Conservation (phyloP, 2,329 filamentous ascomycete genomes). For the Onygenales sp. region DNA sequence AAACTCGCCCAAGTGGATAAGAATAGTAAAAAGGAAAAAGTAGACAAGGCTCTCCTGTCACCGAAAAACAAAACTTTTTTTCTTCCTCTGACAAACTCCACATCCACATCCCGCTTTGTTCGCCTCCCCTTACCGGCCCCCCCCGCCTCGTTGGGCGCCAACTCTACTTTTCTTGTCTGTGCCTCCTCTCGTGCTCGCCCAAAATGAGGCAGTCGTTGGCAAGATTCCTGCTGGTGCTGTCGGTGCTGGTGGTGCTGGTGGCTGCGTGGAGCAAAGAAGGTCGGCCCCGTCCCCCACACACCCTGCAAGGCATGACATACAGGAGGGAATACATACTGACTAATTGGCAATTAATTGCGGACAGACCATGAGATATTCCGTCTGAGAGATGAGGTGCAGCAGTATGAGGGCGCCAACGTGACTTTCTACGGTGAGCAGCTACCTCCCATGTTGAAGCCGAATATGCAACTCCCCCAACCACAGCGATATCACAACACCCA, state of each 20-base stretch:
- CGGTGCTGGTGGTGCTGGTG: slow-evolving; percentile 58
- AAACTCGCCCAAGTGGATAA: neutral
- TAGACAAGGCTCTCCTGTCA: neutral
- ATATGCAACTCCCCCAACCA: neutral
- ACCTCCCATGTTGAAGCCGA: neutral
- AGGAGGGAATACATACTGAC: slow-evolving; percentile 4
- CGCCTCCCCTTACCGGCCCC: neutral
- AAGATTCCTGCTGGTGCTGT: slow-evolving; percentile 54
- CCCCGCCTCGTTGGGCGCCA: slow-evolving; percentile 3
- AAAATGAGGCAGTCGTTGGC: slow-evolving; percentile 62
- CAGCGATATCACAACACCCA: neutral
- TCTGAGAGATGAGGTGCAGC: slow-evolving; percentile 73
- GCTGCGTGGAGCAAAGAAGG: slow-evolving; percentile 83
- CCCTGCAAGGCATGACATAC: neutral
- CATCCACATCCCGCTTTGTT: neutral
- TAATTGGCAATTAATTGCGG: neutral
- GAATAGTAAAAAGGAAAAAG: neutral
- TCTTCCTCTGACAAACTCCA: neutral
- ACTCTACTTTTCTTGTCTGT: neutral
- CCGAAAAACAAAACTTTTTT: too few relatives aligned
- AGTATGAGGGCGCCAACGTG: slow-evolving; percentile 63
- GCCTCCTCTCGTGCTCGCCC: slow-evolving; percentile 5
- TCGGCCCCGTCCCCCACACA: slow-evolving; percentile 27
- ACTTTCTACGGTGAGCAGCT: slow-evolving; percentile 67
- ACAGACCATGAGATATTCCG: slow-evolving; percentile 97